Percentiles rank a stretch among this genome's conserved stretches.
Evolutionary conservation across 139 green algal genomes (phyloP).

Genomic region (Picocystis salinarum): DNA sequence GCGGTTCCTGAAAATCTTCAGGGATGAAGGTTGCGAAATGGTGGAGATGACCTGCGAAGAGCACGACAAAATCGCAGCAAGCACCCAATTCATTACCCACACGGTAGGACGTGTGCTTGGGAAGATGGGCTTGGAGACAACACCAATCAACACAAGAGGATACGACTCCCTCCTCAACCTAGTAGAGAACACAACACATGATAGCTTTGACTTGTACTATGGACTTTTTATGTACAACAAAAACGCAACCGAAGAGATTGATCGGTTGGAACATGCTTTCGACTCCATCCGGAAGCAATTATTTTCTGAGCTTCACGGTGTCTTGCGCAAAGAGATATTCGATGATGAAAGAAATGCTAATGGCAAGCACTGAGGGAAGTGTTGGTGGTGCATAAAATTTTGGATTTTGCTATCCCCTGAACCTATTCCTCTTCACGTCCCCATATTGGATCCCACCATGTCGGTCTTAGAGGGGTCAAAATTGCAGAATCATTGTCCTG

Average conservation of each 20-base stretch:
- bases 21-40: constrained; percentile 77
- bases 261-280: constrained; percentile 47
- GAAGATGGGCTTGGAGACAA: constrained; percentile 39
- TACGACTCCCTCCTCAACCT: constrained; percentile 80
- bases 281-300: constrained; percentile 71
- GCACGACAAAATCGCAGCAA: constrained; percentile 79
- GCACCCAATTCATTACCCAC: constrained; percentile 97
- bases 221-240: constrained; percentile 99
- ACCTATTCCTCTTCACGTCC: no score
- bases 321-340: constrained; percentile 35
- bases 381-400: no score
- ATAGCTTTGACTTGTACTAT: constrained; percentile 99
- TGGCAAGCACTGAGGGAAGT: no score
- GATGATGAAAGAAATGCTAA: no score
- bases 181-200: constrained; percentile 88
- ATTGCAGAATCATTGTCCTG: no score
- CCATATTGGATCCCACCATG: no score
- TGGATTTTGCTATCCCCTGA: no score
- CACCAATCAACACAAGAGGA: constrained; percentile 84
- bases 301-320: constrained; percentile 54
- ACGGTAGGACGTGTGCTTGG: constrained; percentile 47
- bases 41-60: constrained; percentile 95
- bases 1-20: constrained; percentile 35
- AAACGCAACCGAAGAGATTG: constrained; percentile 52
- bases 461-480: no score